Base-by-base conservation (phyloP, 2,329 filamentous ascomycete species). In the Chrysoporthe austroafricana region DNA sequence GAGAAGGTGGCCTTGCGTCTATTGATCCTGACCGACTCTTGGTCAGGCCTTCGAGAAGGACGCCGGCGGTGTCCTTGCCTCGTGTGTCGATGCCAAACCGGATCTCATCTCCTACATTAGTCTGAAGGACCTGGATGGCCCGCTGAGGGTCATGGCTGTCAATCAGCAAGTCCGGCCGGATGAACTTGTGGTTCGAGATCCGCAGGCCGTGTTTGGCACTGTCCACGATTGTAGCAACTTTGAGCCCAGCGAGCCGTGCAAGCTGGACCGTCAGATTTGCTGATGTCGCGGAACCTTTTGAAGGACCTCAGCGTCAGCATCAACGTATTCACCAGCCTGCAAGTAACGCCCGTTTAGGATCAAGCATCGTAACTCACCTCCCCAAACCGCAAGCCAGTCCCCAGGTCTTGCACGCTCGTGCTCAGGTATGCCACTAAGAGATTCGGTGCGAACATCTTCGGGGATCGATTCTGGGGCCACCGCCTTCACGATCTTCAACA, bases 351-450 rank as follows among this genome's bases (percentile, higher is more conserved):
- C 26, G 26, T 54, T 32, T 21, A 52, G 2, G 8, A 9, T 42
- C 34, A 16, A 34, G 11, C 26, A 54, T 50, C 13, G 26, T 13
- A 34, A 71, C 80, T 74, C 72, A 82, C 87, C 91, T 66, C 91
- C 91, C 91, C 91, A 94, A 59, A 94, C 86, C 1, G 87, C 88
- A 50, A 94, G 78, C 86, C 90, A 93, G 69, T 94, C 91, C 0
- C 89, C 90, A 0, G 77, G 72, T 54, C 80, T 80, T 0, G 88
- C 85, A 9, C 88, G 80, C 70, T 91, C 88, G 0, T 76, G 73
- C 1, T 79, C 73, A 0, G 74, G 71, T 6, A 90, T 86, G 0
- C 84, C 83, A 0, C 82, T 75, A n/a, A 91, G 82, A 66, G 88
- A 90, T 74, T 93, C 91, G 4, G 82, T 75, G 2, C 83, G 78